These are phyloP conservation scores for Suillus decipiens DNA, from an alignment of 768 basidiomycete species.

Conservation along the genomic window DNA sequence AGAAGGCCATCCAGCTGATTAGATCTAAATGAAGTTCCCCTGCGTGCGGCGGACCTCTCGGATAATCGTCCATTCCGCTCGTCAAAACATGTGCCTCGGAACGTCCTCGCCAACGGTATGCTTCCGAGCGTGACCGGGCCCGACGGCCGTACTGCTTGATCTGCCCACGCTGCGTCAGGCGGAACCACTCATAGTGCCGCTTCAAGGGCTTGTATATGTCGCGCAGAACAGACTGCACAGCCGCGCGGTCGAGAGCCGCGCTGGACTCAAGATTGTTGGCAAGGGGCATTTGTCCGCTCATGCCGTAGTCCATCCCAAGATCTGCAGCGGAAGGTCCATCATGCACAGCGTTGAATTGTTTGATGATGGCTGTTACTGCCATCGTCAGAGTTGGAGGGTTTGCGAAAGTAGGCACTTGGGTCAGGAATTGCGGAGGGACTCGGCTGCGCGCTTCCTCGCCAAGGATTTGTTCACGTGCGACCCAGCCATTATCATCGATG, in stretches of 20 bases:
- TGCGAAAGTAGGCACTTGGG: slow-evolving; percentile 91
- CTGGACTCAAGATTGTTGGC: slow-evolving; percentile 45
- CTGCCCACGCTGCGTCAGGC: slow-evolving; percentile 90
- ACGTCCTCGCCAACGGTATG: slow-evolving; percentile 92
- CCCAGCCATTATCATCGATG: slow-evolving; percentile 95
- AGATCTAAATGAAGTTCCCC: slow-evolving; percentile 94
- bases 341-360: slow-evolving; percentile 56
- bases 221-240: slow-evolving; percentile 40
- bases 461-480: slow-evolving; percentile 93
- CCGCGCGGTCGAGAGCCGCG: slow-evolving; percentile 43
- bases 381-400: slow-evolving; percentile 95
- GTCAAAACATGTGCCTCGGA: slow-evolving; percentile 87
- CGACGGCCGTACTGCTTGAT: slow-evolving; percentile 87
- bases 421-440: slow-evolving; percentile 88
- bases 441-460: slow-evolving; percentile 97
- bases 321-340: slow-evolving; percentile 56
- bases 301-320: slow-evolving; percentile 64
- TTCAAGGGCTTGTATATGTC: slow-evolving; percentile 84
- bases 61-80: slow-evolving; percentile 96
- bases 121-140: slow-evolving; percentile 86
- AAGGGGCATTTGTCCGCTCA: slow-evolving; percentile 57
- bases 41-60: slow-evolving; percentile 82
- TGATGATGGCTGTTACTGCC: slow-evolving; percentile 90
- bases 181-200: slow-evolving; percentile 96
- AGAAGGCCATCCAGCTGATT: slow-evolving; percentile 97